Evolutionary conservation across 116 monocot genomes (phyloP).

Genomic region (Papilionanthe hybrid): DNA sequence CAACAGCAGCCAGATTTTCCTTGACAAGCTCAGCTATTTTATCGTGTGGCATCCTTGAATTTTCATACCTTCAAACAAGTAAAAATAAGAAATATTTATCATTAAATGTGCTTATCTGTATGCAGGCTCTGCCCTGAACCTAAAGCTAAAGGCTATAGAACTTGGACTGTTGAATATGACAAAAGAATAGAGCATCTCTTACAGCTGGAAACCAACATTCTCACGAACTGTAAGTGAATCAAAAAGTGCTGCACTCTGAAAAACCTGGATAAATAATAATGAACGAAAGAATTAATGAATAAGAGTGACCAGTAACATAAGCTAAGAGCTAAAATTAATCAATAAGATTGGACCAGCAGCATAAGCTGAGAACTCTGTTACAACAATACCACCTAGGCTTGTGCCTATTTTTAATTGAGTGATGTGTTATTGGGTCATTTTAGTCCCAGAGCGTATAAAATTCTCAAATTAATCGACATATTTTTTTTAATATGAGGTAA

Average conservation of each 20-base stretch:
- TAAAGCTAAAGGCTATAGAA: background rate
- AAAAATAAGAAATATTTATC: background rate
- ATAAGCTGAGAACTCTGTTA: background rate
- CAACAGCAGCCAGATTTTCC: slow-evolving; percentile 86
- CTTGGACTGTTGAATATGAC: background rate
- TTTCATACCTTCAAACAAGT: slow-evolving; percentile 65
- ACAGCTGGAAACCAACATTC: slow-evolving; percentile 98
- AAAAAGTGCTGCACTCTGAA: slow-evolving; percentile 97
- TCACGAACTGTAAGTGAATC: slow-evolving; percentile 96
- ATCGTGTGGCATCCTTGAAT: slow-evolving; percentile 59
- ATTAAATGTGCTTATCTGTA: background rate
- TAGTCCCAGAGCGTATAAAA: too few species aligned
- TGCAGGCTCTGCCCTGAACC: background rate
- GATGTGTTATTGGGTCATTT: too few species aligned
- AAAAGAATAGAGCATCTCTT: slow-evolving; percentile 25
- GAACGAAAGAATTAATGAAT: slow-evolving; percentile 6
- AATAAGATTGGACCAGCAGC: background rate
- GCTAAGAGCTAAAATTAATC: background rate
- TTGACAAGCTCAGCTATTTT: slow-evolving; percentile 69
- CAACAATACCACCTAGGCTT: background rate
- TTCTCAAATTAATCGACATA: too few species aligned
- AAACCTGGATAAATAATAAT: slow-evolving; percentile 54
- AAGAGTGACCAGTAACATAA: background rate
- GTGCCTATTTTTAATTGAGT: background rate
- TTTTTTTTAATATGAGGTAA: too few species aligned